Base-by-base conservation (phyloP, 805 yeast genomes). In the Martiniozyma abietophila region DNA sequence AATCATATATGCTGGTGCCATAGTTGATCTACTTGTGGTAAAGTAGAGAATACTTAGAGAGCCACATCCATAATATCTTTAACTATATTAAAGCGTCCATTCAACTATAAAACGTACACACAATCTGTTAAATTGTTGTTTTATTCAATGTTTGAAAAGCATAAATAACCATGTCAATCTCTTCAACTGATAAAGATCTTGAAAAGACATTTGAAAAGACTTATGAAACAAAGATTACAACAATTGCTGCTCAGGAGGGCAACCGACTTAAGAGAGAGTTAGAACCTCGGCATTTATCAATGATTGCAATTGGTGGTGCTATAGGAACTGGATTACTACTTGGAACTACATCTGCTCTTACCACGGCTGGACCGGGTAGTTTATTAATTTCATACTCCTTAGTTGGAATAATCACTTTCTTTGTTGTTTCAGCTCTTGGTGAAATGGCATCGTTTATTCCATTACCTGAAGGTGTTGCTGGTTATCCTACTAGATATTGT, bases 261-360 rank as follows among this genome's bases (percentile, higher is more conserved):
- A 68, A 62, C 38, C 51, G 58, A 38, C 59, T 68, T 45, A 65
- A 62, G 38, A 62, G 62, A 44, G 65, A 59, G 7, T 53, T 69
- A 29, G 61, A 66, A 35, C 59, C 74, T 10, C 53, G 76, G 42
- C 76, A 69, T 40, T 65, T 69, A 44, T 61, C 70, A 34, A 69
- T 71, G 76, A 69, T 71, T 56, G 74, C 92, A 43, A 73, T 83
- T 44, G 92, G 92, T 46, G 88, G 92, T 46, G 82, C 89, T 8
- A 58, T 81, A 35, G 92, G 89, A 36, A 80, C 89, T 2, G 94
- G 88, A 49, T 64, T 82, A 38, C 62, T 82, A 45, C 76, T 82
- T 45, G 84, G 86, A 48, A 78, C 86, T 3, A 85, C 86, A 39
- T 60, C 74, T n/a, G 76, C 88, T 2, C 62, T 81, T 36, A 62